Conservation (phyloP, 345 rosid genomes). For the Noccaea caerulescens region DNA sequence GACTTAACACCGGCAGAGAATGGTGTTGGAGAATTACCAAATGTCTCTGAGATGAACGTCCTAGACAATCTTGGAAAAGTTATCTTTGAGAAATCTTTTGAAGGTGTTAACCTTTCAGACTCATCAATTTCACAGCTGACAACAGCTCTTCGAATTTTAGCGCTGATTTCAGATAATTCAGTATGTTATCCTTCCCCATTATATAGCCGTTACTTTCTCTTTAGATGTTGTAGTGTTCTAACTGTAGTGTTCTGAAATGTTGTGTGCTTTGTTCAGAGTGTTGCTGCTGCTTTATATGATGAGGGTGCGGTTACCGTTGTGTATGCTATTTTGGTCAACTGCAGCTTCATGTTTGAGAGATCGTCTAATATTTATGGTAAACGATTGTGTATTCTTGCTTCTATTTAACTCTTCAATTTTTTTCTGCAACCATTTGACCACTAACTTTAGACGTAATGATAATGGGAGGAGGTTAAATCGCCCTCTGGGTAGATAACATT, state of each 20-base stretch:
- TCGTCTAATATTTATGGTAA: conserved; percentile 88
- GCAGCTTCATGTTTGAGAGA: conserved; percentile 90
- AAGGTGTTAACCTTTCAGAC: conserved; percentile 82
- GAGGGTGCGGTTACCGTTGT: conserved; percentile 85
- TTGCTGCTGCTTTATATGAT: conserved; percentile 81
- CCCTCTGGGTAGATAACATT: conserved; percentile 17
- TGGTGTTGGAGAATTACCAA: conserved; percentile 72
- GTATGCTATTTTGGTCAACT: conserved; percentile 79
- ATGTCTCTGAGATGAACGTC: conserved; percentile 72
- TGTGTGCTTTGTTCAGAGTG: conserved; percentile 61
- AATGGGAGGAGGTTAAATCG: conserved; percentile 16
- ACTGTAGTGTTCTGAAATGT: conserved; percentile 25
- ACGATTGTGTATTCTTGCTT: conserved; percentile 33
- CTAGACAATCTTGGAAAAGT: conserved; percentile 90
- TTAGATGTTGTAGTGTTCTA: conserved; percentile 24
- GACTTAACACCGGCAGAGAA: conserved; percentile 79
- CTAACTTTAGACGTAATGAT: conserved; percentile 15
- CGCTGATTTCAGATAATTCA: conserved; percentile 80
- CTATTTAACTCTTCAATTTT: background rate
- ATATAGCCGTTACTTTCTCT: conserved; percentile 23
- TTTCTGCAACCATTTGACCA: conserved; percentile 17
- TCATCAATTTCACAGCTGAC: conserved; percentile 89
- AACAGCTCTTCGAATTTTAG: conserved; percentile 86
- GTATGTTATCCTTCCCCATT: conserved; percentile 52
- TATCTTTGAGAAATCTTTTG: conserved; percentile 77